Base-by-base conservation (phyloP, 164 flowering plant species). In the Berberis vulgaris region DNA sequence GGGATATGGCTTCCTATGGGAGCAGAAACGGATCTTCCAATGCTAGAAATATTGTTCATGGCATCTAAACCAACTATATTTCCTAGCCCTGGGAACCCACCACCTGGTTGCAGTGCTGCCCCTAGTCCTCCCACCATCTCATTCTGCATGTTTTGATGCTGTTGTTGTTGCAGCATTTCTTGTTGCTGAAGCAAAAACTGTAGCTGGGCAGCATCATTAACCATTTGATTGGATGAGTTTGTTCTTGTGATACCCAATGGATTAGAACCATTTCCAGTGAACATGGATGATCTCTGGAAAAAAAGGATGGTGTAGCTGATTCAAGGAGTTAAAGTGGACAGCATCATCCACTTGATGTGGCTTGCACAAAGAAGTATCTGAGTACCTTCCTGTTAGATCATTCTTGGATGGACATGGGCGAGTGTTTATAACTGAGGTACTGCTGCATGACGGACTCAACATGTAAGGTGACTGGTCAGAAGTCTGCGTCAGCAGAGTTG, bases 161-260 rank as follows among this genome's bases (percentile, higher is more conserved):
- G 68, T 7, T 10, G 44, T 7, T 41, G 59, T 44, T 65, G 74
- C 53, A 61, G 49, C 49, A 46, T 43, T 53, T 58, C 62, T 43
- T 45, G 59, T 63, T 71, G 73, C 53, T 66, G 69, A n/a, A 68
- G n/a, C 54, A 67, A 71, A 47, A 53, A 52, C 60, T 64, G 75
- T 42, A 61, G 40, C 44, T 45, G 41, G 57, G 60, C 41, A 38
- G 41, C 46, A 41, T 46, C 60, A 53, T 50, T 62, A 6, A 56
- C 5, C 44, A 58, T 49, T 45, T 68, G 65, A 54, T 70, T 66
- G 7, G 47, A 61, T 6, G 46, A 42, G 9, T 52, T 64, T 4
- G 57, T 13, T 43, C 56, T 60, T 41, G 61, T 59, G 41, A 7
- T 66, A 50, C 54, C 58, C 60, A 47, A 40, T 40, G 61, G 12